Evolutionary conservation across 805 yeast genomes (phyloP), one percentile per base, ranked within the genome.

Genomic region (Nakazawaea holstii): DNA sequence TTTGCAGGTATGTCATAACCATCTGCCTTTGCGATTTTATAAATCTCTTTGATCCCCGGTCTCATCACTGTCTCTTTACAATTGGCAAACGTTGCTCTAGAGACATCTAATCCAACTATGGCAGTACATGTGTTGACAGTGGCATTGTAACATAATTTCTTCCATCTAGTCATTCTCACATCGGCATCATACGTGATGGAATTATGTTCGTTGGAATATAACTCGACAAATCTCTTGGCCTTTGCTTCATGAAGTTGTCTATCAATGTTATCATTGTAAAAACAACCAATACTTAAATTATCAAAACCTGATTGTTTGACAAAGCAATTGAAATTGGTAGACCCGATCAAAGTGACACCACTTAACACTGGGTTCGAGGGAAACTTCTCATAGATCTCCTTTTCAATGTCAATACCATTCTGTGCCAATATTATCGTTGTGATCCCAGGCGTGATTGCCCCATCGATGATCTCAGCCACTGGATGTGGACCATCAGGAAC

Each of bases 401-500:
- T 57, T 39, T 65, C 73, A 39, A 68, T 63, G 35, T 68, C 73
- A 38, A 69, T 59, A 11, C 73, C 74, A 52, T 69, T 69, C 46
- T 69, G 72, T 29, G 69, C 55, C 43, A 69, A 51, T 3, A 69
- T 61, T 13, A 69, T 56, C 1, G 64, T 50, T 6, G 68, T 48
- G 13, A 55, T 55, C 35, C 53, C 57, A 10, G 49, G 50, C 9
- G 58, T 50, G 35, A 69, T 62, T 0, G 65, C 76, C 30, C 67
- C 67, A 41, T 53, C 61, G 33, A 75, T 64, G 33, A 74, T 67
- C 10, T 66, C 68, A 10, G 69, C 52, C 11, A 65, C 55, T 2
- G 46, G 43, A n/a, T 43, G 43, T 4, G 50, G 50, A 2, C 49
- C 49, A 55, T 83, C 89, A 2, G 89, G 88, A 24, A 80, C 66